Evolutionary conservation across 31 red algal species (phyloP), one percentile per base, ranked within the genome.

Genomic region (Endocladia muricata): DNA sequence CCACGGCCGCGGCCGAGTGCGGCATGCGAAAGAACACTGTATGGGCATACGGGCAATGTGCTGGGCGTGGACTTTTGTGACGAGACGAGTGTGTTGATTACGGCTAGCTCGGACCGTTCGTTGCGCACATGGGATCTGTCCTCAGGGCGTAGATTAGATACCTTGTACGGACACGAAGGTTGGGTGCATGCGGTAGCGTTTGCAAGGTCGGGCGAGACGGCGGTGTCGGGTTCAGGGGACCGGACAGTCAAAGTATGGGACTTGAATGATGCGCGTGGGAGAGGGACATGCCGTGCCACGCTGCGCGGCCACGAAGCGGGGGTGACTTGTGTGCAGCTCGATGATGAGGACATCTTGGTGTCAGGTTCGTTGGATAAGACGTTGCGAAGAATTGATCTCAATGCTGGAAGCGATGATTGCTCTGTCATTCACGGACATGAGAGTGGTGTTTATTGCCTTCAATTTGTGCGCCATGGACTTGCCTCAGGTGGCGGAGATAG

Each of bases 111-210:
- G 3, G 88, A 92, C 70, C 61, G 88, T 72, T 84, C 88, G 36
- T 41, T 92, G 38, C 79, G 88, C 23, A 82, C 81, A 30, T 92
- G 88, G 88, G 77, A 92, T 69, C 57, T 74, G 39, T 59, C 73
- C 34, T 74, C 81, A 26, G 85, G 85, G 21, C 54, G 76, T 11
- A 84, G 90, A 34, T 77, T 89, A 19, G 92, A 88, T 42, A 86
- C 83, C 4, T 76, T 95, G 41, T 90, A 88, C n/a, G 85, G 85
- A 41, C 87, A 91, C 48, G 85, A 84, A 44, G 77, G 82, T 1
- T 88, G 87, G 81, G 93, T 94, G 28, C 91, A 96, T 69, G 88
- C 77, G 41, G 88, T 88, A 11, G 83, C 88, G 17, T 88, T 96
- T 64, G 69, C 78, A 7, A 48, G 57, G 6, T 63, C 76, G 29